phyloP scores from a whole-genome alignment of 2,329 filamentous ascomycete genomes.

The Thielaviopsis euricoi region DNA sequence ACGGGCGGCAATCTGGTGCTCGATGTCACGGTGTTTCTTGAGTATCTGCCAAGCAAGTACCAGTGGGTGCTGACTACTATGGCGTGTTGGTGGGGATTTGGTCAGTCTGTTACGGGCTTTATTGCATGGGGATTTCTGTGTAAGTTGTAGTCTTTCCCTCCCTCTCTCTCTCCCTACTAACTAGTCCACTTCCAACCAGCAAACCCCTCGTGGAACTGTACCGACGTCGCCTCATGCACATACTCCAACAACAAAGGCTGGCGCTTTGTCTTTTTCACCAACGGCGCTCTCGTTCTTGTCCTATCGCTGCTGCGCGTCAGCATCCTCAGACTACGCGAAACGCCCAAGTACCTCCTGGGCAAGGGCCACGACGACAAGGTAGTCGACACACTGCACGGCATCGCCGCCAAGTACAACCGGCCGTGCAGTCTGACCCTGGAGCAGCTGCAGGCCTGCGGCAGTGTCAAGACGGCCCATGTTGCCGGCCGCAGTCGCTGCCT shows the following conservation, averaged over 20 bases:
- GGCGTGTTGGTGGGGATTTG: slow-evolving; percentile 34
- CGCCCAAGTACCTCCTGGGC: slow-evolving; percentile 29
- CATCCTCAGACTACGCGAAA: slow-evolving; percentile 30
- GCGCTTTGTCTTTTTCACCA: slow-evolving; percentile 28
- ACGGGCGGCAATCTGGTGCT: slow-evolving; percentile 34
- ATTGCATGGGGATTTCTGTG: slow-evolving; percentile 28
- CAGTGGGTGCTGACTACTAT: slow-evolving; percentile 31
- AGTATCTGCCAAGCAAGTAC: slow-evolving; percentile 30
- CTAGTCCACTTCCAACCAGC: too few relatives aligned
- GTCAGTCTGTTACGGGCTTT: slow-evolving; percentile 29
- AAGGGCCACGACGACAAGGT: slow-evolving; percentile 29
- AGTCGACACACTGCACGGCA: slow-evolving; percentile 29
- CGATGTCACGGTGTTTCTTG: slow-evolving; percentile 34
- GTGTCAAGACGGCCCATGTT: slow-evolving; percentile 22
- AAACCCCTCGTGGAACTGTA: slow-evolving; percentile 28
- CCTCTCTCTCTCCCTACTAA: too few relatives aligned
- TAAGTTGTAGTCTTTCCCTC: slow-evolving; percentile 16
- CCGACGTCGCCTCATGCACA: slow-evolving; percentile 21
- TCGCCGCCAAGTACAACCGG: slow-evolving; percentile 24
- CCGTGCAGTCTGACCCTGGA: slow-evolving; percentile 21
- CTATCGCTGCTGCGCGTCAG: slow-evolving; percentile 29
- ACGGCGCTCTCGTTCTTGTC: slow-evolving; percentile 26
- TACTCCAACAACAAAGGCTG: slow-evolving; percentile 31
- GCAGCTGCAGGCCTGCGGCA: slow-evolving; percentile 26
- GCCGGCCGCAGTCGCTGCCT: slow-evolving; percentile 17